Base-by-base conservation (phyloP, 441 rosid genomes). In the Mallotus japonicus region DNA sequence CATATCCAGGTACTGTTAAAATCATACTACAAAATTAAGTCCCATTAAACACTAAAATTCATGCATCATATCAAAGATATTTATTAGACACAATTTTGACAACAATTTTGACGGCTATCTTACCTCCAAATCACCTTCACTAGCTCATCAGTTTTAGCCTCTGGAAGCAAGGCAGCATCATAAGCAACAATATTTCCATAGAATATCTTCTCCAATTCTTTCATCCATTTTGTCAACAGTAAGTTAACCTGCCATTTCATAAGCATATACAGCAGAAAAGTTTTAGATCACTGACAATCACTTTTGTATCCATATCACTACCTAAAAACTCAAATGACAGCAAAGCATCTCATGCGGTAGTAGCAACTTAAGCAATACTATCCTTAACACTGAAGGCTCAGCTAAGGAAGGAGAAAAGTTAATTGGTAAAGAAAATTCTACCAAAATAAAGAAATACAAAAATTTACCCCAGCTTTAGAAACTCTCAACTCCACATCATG, bases 151-250 rank as follows among this genome's bases (percentile, higher is more conserved):
- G 80, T 83, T 79, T 88, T 88, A 73, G 93, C 99, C 81, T 92
- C 93, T 16, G 96, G 97, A 78, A 87, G 91, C 83, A 96, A 60
- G 62, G 97, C 95, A 58, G 87, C 71, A 78, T 93, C 97, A 84
- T 90, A 96, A 58, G 97, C 96, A 78, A 90, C 87, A 72, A 93
- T 83, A 75, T 96, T 93, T 79, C 99, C 98, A 69, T 89, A 96
- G 62, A 96, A 92, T 82, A 96, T 93, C 83, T 83, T 92, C 87
- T 92, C 98, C 85, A 96, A 58, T 67, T 96, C 99, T 85, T 96
- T 92, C 98, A 96, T 96, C 98, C 97, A 92, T 76, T 83, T 93
- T 17, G 69, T 73, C 83, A 96, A 75, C 50, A 96, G 83, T 78
- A 96, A 87, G 85, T 96, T 96, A 82, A 96, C 99, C 97, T 93